Percentiles rank a stretch among this genome's conserved stretches.
Conservation (phyloP, 179 eudicot genomes). For the Beta lomatogona region DNA sequence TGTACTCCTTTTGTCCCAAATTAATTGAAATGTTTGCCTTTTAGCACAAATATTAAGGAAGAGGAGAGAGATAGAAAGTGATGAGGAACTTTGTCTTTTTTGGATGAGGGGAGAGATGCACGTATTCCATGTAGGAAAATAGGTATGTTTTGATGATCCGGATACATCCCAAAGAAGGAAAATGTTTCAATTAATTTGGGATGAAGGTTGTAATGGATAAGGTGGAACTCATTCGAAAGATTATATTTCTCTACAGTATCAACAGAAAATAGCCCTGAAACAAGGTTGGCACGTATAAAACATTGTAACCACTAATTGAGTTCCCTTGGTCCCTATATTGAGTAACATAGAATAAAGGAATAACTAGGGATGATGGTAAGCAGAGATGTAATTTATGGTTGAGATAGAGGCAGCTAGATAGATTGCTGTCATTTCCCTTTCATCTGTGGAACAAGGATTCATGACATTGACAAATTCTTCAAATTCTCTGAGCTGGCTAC, state of each 20-base stretch:
- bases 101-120: too few relatives aligned
- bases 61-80: not conserved
- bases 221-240: too few relatives aligned
- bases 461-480: not conserved
- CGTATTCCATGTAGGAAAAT: too few relatives aligned
- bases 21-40: not conserved
- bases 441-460: not conserved
- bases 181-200: too few relatives aligned
- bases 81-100: too few relatives aligned
- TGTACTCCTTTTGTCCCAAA: not conserved
- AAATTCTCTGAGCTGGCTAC: not conserved
- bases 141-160: too few relatives aligned
- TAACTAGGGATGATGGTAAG: not conserved
- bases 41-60: not conserved
- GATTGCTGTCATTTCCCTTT: not conserved
- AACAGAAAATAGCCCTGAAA: too few relatives aligned
- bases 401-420: not conserved
- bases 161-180: too few relatives aligned
- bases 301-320: not conserved
- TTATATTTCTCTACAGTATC: too few relatives aligned
- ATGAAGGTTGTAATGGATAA: too few relatives aligned
- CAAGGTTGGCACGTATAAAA: not conserved
- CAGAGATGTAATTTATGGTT: not conserved
- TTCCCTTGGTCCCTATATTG: not conserved
- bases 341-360: not conserved